A percentile compares a stretch with the other conserved stretches of the same genome.
Conservation (phyloP, 2,329 filamentous ascomycete species). For the Biscogniauxia sp. region DNA sequence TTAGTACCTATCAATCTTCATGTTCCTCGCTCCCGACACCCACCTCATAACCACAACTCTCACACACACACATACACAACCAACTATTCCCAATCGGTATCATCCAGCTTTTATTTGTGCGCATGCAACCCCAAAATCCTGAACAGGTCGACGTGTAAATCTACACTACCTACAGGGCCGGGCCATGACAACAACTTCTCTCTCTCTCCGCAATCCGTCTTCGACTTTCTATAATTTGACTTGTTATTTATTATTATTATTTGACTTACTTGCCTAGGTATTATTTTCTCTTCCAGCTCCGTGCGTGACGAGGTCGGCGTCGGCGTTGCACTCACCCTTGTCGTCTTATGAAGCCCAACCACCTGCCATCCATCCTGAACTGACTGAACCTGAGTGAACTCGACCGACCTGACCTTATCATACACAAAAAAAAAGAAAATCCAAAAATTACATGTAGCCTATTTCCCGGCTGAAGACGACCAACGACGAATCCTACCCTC, state of each 20-base stretch:
- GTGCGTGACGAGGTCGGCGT: constrained; percentile 2
- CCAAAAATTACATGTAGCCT: constrained; percentile 14
- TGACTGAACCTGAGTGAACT: constrained; percentile 1
- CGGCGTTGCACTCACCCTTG: constrained; percentile 15
- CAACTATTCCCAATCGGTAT: background rate
- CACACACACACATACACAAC: too few species aligned
- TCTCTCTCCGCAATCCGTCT: background rate
- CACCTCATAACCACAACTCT: background rate
- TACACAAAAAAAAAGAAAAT: too few species aligned
- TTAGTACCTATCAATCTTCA: too few species aligned
- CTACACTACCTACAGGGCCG: background rate
- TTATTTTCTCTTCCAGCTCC: background rate
- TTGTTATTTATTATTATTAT: background rate
- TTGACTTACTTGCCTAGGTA: too few species aligned
- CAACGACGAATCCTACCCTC: constrained; percentile 15
- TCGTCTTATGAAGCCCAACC: constrained; percentile 23
- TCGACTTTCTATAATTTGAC: background rate
- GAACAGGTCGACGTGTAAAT: constrained; percentile 6
- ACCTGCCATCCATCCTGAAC: constrained; percentile 17
- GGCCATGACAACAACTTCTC: constrained; percentile 1
- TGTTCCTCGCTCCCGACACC: background rate
- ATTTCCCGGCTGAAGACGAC: constrained; percentile 15
- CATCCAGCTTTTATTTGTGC: constrained; percentile 8
- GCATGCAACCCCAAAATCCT: constrained; percentile 14
- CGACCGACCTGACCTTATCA: too few species aligned